Conservation (phyloP, 768 basidiomycete genomes). For the Phanerochaete carnosa region DNA sequence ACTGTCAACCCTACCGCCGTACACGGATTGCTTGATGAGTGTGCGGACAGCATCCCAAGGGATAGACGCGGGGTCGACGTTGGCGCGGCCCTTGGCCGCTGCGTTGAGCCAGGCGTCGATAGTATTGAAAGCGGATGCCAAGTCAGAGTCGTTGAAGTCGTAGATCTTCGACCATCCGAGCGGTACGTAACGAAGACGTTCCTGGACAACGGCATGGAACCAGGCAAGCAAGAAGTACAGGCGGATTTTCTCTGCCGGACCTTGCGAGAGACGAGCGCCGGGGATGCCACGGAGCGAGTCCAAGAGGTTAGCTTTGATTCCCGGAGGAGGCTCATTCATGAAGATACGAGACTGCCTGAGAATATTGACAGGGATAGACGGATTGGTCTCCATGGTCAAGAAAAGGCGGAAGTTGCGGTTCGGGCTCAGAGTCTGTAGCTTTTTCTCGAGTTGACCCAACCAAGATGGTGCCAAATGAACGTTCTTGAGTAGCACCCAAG, state of each 20-base stretch:
- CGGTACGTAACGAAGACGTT: slow-evolving; percentile 93
- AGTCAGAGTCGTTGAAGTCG: slow-evolving; percentile 99
- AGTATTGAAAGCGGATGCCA: slow-evolving; percentile 86
- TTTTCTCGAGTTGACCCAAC: slow-evolving; percentile 96
- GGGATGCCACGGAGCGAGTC: slow-evolving; percentile 81
- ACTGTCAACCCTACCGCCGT: slow-evolving; percentile 91
- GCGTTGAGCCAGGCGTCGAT: slow-evolving; percentile 88
- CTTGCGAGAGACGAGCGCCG: slow-evolving; percentile 68
- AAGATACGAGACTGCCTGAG: slow-evolving; percentile 92
- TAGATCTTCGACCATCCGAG: slow-evolving; percentile 96
- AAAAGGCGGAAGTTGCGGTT: slow-evolving; percentile 84
- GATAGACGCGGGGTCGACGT: slow-evolving; percentile 87
- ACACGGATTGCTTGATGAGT: slow-evolving; percentile 93
- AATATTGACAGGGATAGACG: slow-evolving; percentile 93
- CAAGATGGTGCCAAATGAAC: slow-evolving; percentile 94
- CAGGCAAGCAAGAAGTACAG: slow-evolving; percentile 96
- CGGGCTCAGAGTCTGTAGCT: slow-evolving; percentile 86
- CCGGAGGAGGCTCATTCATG: slow-evolving; percentile 99
- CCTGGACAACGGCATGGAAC: slow-evolving; percentile 99
- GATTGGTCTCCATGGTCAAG: slow-evolving; percentile 91
- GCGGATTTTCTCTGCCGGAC: slow-evolving; percentile 89
- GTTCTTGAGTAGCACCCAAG: slow-evolving; percentile 97
- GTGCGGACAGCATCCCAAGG: slow-evolving; percentile 96
- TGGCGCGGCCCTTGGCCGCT: slow-evolving; percentile 83
- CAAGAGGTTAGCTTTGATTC: slow-evolving; percentile 92